Evolutionary conservation across 441 rosid genomes (phyloP).

Genomic region (Pelargonium australe): DNA sequence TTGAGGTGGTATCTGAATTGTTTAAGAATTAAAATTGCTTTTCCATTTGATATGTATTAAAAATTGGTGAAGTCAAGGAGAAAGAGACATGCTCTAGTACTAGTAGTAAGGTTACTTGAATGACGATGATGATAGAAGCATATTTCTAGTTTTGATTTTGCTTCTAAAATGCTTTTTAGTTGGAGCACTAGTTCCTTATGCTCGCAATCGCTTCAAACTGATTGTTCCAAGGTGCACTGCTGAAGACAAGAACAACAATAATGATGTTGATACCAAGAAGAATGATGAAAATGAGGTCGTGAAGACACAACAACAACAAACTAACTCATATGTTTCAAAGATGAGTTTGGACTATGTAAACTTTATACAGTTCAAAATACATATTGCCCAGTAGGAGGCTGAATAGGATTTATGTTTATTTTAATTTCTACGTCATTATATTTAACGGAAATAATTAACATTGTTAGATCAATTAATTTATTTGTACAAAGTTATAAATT

Average conservation of each 20-base stretch:
- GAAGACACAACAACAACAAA: neutral
- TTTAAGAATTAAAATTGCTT: neutral
- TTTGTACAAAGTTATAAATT: too few relatives aligned
- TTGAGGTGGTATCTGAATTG: neutral
- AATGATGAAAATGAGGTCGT: neutral
- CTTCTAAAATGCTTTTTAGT: neutral
- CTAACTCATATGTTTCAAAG: neutral
- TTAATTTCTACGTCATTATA: too few relatives aligned
- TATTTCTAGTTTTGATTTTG: neutral
- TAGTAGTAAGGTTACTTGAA: neutral
- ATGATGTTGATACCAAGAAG: neutral
- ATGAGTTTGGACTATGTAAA: conserved; percentile 73
- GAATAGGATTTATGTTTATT: too few relatives aligned
- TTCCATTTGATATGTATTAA: neutral
- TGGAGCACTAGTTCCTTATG: neutral
- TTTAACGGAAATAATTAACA: too few relatives aligned
- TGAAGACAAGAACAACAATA: neutral
- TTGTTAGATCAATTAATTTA: too few relatives aligned
- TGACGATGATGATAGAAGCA: neutral
- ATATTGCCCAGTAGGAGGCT: too few relatives aligned
- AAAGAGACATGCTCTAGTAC: too few relatives aligned
- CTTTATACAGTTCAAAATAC: too few relatives aligned
- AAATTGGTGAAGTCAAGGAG: neutral
- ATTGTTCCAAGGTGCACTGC: neutral
- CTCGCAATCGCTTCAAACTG: conserved; percentile 1